Conservation (phyloP, 352 stramenopile genomes). For the Phytophthora cajani region DNA sequence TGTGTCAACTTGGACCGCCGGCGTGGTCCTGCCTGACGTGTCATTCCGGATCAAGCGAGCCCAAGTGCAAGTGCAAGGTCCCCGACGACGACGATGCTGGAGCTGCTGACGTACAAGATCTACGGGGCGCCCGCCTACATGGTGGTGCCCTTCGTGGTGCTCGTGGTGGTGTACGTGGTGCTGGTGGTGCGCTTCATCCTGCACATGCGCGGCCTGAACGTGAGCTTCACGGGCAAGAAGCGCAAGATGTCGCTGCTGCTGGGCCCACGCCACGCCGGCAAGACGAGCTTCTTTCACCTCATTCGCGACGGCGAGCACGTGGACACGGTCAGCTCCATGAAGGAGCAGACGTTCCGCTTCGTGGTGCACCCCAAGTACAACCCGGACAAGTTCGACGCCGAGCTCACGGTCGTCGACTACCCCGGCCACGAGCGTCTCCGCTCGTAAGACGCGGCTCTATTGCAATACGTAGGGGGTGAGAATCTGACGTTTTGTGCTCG, state of each 20-base stretch:
- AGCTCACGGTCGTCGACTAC: conserved; percentile 83
- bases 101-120: conserved; percentile 50
- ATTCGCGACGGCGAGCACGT: conserved; percentile 70
- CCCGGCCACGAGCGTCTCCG: conserved; percentile 84
- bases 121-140: conserved; percentile 69
- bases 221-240: conserved; percentile 78
- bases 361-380: conserved; percentile 73
- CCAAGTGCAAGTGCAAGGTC: conserved; percentile 5
- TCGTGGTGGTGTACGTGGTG: conserved; percentile 58
- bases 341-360: conserved; percentile 75
- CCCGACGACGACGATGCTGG: conserved; percentile 15
- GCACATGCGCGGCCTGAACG: conserved; percentile 70
- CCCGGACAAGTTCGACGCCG: conserved; percentile 68
- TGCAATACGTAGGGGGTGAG: conserved; percentile 2
- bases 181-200: conserved; percentile 67
- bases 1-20: neutral
- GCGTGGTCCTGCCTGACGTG: conserved; percentile 18
- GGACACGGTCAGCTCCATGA: conserved; percentile 89
- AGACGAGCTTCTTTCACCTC: conserved; percentile 86
- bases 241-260: conserved; percentile 75
- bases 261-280: conserved; percentile 71
- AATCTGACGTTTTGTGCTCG: neutral
- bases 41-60: conserved; percentile 26
- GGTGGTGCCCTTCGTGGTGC: conserved; percentile 51
- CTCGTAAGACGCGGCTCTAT: conserved; percentile 45